phyloP scores from a whole-genome alignment of 1,139 yeast genomes.

The Pichia sp. region DNA sequence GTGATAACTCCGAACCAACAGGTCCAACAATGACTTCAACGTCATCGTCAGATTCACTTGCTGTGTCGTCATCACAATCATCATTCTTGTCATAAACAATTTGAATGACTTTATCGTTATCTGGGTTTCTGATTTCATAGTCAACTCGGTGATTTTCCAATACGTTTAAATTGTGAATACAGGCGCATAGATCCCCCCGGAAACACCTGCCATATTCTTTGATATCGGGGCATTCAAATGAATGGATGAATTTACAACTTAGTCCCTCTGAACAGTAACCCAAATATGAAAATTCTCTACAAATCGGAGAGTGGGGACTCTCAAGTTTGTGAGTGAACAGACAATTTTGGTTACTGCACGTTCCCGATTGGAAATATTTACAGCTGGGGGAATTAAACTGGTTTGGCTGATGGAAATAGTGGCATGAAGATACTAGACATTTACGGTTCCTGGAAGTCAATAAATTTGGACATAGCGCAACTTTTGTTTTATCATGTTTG shows the following conservation, averaged over 20 bases:
- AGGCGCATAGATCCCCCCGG: conserved; percentile 18
- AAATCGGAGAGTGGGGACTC: conserved; percentile 31
- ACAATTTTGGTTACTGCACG: conserved; percentile 51
- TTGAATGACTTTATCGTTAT: conserved; percentile 25
- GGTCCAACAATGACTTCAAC: conserved; percentile 12
- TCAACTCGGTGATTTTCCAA: background rate
- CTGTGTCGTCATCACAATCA: background rate
- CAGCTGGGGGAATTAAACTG: conserved; percentile 66
- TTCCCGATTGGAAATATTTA: conserved; percentile 38
- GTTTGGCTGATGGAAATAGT: conserved; percentile 46
- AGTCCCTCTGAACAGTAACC: conserved; percentile 64
- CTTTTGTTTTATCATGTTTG: conserved; percentile 42
- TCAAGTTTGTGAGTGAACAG: conserved; percentile 44
- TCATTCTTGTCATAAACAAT: conserved; percentile 10
- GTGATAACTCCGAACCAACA: conserved; percentile 11
- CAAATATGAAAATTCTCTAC: conserved; percentile 58
- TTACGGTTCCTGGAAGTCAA: conserved; percentile 38
- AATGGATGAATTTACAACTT: conserved; percentile 50
- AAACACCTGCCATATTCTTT: conserved; percentile 54
- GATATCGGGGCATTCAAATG: conserved; percentile 63
- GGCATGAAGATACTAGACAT: conserved; percentile 45
- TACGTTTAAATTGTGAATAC: conserved; percentile 2
- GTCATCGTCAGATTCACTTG: conserved; percentile 9
- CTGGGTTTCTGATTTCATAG: conserved; percentile 22
- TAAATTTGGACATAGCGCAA: conserved; percentile 45